Conservation (phyloP, 768 basidiomycete genomes). For the Termitomyces sp. region DNA sequence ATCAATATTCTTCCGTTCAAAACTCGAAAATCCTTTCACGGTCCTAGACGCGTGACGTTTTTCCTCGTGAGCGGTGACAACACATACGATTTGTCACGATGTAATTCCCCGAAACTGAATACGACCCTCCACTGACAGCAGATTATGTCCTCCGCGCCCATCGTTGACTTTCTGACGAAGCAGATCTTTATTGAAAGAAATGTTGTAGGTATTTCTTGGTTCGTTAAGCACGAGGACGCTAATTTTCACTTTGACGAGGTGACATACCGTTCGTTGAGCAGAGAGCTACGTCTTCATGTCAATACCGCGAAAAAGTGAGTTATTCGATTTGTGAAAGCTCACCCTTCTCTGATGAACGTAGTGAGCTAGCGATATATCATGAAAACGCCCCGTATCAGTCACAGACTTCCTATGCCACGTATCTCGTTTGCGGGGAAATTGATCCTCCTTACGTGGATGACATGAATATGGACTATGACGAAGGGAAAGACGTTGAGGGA, state of each 20-base stretch:
- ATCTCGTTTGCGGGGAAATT: slow-evolving; percentile 61
- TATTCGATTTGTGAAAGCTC: not conserved
- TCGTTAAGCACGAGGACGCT: not conserved
- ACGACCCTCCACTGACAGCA: not conserved
- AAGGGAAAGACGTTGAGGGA: slow-evolving; percentile 25
- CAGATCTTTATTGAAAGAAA: slow-evolving; percentile 49
- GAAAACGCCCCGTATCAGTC: slow-evolving; percentile 38
- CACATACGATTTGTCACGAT: not conserved
- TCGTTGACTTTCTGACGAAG: slow-evolving; percentile 48
- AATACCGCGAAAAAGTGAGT: slow-evolving; percentile 75
- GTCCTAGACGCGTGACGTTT: slow-evolving; percentile 10
- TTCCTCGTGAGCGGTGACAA: slow-evolving; percentile 10
- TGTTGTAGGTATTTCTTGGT: slow-evolving; percentile 30
- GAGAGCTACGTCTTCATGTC: slow-evolving; percentile 68
- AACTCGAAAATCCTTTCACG: not conserved
- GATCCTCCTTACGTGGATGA: slow-evolving; percentile 26
- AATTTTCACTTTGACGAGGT: slow-evolving; percentile 42
- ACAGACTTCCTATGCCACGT: slow-evolving; percentile 59
- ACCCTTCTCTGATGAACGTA: slow-evolving; percentile 21
- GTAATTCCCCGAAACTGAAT: not conserved
- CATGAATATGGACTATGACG: slow-evolving; percentile 35
- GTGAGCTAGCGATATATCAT: slow-evolving; percentile 63
- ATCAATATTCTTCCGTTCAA: not conserved
- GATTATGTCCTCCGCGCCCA: slow-evolving; percentile 37
- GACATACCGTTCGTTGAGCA: slow-evolving; percentile 75